Evolutionary conservation across 2,329 filamentous ascomycete genomes (phyloP).

Genomic region (Cladophialophora yegresii): DNA sequence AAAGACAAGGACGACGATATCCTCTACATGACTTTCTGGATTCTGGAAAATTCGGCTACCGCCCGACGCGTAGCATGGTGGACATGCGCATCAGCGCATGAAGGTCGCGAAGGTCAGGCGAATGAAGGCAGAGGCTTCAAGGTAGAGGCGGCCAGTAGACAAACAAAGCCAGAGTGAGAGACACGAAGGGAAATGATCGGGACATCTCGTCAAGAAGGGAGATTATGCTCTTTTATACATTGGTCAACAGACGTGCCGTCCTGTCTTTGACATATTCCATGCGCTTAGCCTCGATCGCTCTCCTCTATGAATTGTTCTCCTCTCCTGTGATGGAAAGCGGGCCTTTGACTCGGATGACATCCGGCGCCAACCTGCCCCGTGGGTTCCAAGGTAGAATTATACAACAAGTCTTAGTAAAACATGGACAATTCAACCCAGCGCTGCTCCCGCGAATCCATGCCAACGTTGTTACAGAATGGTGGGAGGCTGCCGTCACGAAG

Average conservation of each 20-base stretch:
- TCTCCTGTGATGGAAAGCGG: background rate
- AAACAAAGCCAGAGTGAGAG: background rate
- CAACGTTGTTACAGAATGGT: background rate
- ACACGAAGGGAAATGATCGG: background rate
- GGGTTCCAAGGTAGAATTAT: background rate
- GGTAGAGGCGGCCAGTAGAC: background rate
- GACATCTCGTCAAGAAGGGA: background rate
- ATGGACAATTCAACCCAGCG: background rate
- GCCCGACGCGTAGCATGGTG: no score
- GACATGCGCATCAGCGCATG: no score
- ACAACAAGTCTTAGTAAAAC: conserved; percentile 5
- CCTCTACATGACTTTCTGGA: no score
- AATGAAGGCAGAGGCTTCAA: background rate
- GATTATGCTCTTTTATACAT: background rate
- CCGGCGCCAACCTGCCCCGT: background rate
- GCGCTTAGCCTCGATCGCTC: background rate
- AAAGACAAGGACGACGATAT: no score
- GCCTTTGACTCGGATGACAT: background rate
- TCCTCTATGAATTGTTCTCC: background rate
- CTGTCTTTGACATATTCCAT: background rate
- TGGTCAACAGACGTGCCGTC: background rate
- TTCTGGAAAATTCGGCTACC: no score
- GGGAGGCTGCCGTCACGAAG: background rate
- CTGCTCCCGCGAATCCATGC: background rate
- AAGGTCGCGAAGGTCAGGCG: no score